A percentile compares a stretch with the other conserved stretches of the same genome.
These are phyloP conservation scores for Calonectria hongkongensis DNA, from an alignment of 2,329 filamentous ascomycete species.

Conservation along the genomic window DNA sequence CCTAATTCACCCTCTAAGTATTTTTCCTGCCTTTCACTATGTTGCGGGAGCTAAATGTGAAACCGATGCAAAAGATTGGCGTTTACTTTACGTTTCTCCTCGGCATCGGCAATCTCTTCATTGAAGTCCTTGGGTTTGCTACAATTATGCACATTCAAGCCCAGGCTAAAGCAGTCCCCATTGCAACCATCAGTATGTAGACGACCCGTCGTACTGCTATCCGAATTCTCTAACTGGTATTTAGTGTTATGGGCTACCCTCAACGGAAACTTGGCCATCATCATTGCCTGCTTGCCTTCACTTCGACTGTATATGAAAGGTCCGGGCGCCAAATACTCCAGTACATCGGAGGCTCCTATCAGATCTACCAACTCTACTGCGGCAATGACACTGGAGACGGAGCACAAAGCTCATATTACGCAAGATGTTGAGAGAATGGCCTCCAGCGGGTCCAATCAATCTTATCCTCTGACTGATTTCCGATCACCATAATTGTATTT, in stretches of 20 bases:
- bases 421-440: not conserved
- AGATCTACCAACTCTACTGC: too few relatives aligned
- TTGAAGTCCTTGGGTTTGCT: not conserved
- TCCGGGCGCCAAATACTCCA: not conserved
- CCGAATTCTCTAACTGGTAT: not conserved
- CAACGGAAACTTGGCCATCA: not conserved
- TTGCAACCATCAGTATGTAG: not conserved
- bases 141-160: not conserved
- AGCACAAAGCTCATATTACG: too few relatives aligned
- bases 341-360: not conserved
- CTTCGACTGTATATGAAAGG: not conserved
- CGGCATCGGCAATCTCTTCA: not conserved
- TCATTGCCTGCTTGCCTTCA: not conserved
- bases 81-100: slow-evolving; percentile 2
- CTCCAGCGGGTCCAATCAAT: not conserved
- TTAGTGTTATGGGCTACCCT: not conserved
- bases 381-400: too few relatives aligned
- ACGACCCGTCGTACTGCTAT: not conserved
- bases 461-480: not conserved
- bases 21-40: not conserved
- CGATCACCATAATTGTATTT: too few relatives aligned
- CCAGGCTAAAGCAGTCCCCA: not conserved
- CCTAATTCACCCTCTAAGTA: not conserved
- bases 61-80: not conserved
- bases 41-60: not conserved